phyloP scores from a whole-genome alignment of 139 green algal species.

The Tetraselmis striata region DNA sequence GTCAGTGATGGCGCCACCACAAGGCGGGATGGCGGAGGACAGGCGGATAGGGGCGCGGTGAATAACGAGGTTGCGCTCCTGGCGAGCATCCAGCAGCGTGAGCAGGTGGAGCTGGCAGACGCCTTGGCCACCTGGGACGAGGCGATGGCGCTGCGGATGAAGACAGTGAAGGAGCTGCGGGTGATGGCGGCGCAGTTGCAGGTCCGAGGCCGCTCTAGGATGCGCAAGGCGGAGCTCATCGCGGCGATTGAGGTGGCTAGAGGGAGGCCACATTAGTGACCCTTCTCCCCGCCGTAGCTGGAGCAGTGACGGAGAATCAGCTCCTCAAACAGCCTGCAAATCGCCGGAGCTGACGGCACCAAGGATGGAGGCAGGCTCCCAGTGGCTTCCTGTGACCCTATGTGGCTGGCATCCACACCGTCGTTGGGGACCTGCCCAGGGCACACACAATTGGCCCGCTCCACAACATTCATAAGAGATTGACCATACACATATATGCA shows the following conservation, averaged over 20 bases:
- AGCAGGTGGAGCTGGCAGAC: background rate
- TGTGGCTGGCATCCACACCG: too few relatives aligned
- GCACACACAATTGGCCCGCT: too few relatives aligned
- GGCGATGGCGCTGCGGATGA: background rate
- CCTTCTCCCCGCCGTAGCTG: too few relatives aligned
- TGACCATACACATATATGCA: too few relatives aligned
- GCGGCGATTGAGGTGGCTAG: slow-evolving; percentile 1
- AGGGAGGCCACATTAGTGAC: too few relatives aligned
- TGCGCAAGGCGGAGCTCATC: slow-evolving; percentile 1
- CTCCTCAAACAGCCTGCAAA: too few relatives aligned
- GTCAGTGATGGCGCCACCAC: background rate
- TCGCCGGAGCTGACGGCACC: too few relatives aligned
- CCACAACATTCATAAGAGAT: too few relatives aligned
- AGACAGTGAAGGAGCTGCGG: background rate
- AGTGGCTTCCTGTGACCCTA: too few relatives aligned
- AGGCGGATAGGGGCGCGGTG: background rate
- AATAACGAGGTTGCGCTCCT: background rate
- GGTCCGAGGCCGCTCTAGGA: background rate
- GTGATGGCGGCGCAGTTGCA: background rate
- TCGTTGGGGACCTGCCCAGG: too few relatives aligned
- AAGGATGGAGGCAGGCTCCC: too few relatives aligned
- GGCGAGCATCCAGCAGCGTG: background rate
- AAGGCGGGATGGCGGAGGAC: background rate
- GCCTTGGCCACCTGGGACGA: background rate
- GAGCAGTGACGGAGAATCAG: too few relatives aligned